Evolutionary conservation across 2,329 filamentous ascomycete genomes (phyloP), one percentile per base, ranked within the genome.

Genomic region (Colletotrichum cereale): DNA sequence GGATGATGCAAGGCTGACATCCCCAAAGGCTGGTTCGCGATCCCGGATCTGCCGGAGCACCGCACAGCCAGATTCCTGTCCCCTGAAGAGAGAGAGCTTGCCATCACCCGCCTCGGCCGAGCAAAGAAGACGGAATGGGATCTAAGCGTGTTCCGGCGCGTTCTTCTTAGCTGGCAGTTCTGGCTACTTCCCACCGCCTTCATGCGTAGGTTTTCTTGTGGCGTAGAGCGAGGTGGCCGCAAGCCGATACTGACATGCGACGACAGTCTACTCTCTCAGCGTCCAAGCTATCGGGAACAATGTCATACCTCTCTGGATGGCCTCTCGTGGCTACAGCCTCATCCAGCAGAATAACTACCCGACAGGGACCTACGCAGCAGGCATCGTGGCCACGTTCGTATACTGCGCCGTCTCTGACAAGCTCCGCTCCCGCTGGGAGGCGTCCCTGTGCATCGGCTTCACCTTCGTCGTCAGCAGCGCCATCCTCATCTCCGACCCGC

Each of bases 321-420:
- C 80, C 2, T 83, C 82, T 0, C 79, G 82, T 3, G 83, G 84
- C 3, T 85, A 85, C 71, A 81, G 77, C 3, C 77, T 81, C 3
- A 77, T 84, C 11, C 81, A 85, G 72, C 81, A 85, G 67, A 85
- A 85, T 74, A 84, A 82, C 71, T 85, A 84, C 60, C 83, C 83
- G 0, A 84, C 83, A 0, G 81, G 75, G 1, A 78, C 82, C 21
- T 83, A 84, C 67, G 83, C 80, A 1, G 80, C 80, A 0, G 83
- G 81, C 16, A 85, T 85, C 38, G 68, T 84, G 0, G 82, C 81
- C 2, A 85, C 83, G 0, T 76, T 84, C 18, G 36, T 78, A 18
- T 84, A 84, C 74, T 81, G 82, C 29, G 75, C 78, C 29, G 77
- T 84, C 24, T 84, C 82, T 21, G 83, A 85, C 75, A 81, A 77